Evolutionary conservation across 2,329 filamentous ascomycete genomes (phyloP), one percentile per base, ranked within the genome.

Genomic region (Neocatenulostroma microsporum): DNA sequence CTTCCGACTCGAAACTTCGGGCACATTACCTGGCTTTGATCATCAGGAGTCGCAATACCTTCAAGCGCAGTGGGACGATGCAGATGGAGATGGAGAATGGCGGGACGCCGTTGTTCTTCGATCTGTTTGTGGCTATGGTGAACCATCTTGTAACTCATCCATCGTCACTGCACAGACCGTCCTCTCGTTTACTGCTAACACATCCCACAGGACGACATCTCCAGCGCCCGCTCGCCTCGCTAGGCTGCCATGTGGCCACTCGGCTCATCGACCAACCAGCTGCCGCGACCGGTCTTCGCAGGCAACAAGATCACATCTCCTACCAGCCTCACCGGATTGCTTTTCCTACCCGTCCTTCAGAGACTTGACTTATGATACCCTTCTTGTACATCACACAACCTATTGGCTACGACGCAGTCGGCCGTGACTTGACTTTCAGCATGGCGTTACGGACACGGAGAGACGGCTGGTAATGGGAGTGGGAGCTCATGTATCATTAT

Each of bases 1-100:
- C 94, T 57, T 84, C 72, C 15, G 88, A 94, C 67, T 89, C 84
- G n/a, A 88, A 88, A 62, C 72, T 94, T 36, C 76, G 88, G 41
- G 86, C 86, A 17, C 87, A 94, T 62, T 95, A 94, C 53, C 78
- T 94, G 24, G 86, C 88, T 13, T 77, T 94, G 56, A 94, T 94
- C 63, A 93, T 94, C 57, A 80, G 87, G 47, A 85, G 82, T 51
- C 77, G 88, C 48, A 75, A 76, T 56, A 94, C 85, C 2, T 94
- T 95, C 66, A 94, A 94, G 71, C 74, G 85, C 37, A 94, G 86
- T 62, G 86, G 87, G 37, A 94, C 87, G 3, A 94, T 94, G 87
- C 88, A 94, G 64, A 76, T 84, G 49, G 87, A 94, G 67, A 94
- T 95, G 87, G 83, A 83, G 60, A 76, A 78, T 44, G 88, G 88